Evolutionary conservation across 164 flowering plant genomes (phyloP), one percentile per base, ranked within the genome.

Genomic region (Brasenia schreberi): DNA sequence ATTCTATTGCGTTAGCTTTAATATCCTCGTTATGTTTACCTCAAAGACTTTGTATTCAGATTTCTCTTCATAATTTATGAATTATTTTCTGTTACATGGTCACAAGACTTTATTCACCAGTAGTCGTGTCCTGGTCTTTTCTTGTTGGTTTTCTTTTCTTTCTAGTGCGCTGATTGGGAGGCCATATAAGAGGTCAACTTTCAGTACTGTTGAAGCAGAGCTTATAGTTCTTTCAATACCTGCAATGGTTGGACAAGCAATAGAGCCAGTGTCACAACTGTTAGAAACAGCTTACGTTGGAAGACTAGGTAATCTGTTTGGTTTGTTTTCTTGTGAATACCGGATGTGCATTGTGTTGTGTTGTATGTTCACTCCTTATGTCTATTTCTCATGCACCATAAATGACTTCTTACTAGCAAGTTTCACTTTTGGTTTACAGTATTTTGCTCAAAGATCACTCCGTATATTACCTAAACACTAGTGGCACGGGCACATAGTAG

Each of bases 251-350:
- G 97, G 97, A 63, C 97, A 89, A 77, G 97, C 89, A 18, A 74
- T 95, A 68, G 99, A 95, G 9, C 97, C 97, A 14, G 42, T 95
- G 27, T 77, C 93, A 65, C 97, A 84, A 72, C 73, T 92, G 65
- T 80, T 95, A 96, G 99, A 95, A 80, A 95, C 99, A 42, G 97
- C 92, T 69, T 95, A 81, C 74, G 90, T 95, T 77, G 99, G 99
- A 39, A 80, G 92, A 79, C 64, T 95, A 62, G 96, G 97, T 90
- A 79, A 67, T 68, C 56, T 9, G 16, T 66, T 49, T 61, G 10
- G 19, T 19, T 19, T 68, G 33, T 23, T 62, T 60, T 60, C 1
- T n/a, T 60, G 6, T n/a, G 62, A 7, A 45, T 12, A 45, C 12
- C 11, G 53, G 12, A 7, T 23, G 27, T 23, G 27, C 27, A 23